These are phyloP conservation scores for Canavalia gladiata DNA, from an alignment of 306 rosid species.

Conservation along the genomic window DNA sequence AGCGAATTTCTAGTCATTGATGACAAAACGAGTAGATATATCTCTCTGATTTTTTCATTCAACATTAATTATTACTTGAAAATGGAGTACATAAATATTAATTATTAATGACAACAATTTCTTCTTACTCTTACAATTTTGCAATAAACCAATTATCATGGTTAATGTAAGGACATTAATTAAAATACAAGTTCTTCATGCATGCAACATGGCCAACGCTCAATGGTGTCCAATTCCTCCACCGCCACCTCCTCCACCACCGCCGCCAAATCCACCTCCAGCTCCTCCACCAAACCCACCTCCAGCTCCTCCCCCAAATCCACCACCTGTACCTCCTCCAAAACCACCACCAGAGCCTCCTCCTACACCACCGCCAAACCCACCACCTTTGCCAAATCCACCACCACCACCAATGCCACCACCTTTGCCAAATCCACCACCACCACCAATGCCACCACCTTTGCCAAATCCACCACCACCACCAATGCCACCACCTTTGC, in stretches of 20 bases:
- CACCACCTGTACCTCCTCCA: constrained; percentile 59
- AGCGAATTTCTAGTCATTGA: not conserved
- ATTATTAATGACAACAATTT: not conserved
- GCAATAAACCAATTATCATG: not conserved
- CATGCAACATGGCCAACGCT: constrained; percentile 41
- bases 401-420: constrained; percentile 55
- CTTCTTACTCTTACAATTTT: not conserved
- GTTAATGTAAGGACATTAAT: not conserved
- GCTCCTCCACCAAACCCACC: constrained; percentile 51
- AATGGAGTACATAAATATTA: constrained; percentile 31
- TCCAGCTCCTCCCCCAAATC: constrained; percentile 51
- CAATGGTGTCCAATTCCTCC: constrained; percentile 69
- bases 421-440: constrained; percentile 52
- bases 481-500: constrained; percentile 49
- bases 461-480: constrained; percentile 46
- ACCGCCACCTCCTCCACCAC: constrained; percentile 32
- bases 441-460: constrained; percentile 60
- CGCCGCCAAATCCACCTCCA: constrained; percentile 43
- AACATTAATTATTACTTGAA: not conserved
- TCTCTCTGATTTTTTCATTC: constrained; percentile 1
- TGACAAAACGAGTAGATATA: not conserved
- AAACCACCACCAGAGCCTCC: constrained; percentile 48
- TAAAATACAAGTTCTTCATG: constrained; percentile 22
- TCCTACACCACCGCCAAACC: constrained; percentile 48
- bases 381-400: constrained; percentile 36